phyloP scores from a whole-genome alignment of 768 basidiomycete species.

The Clavulina sp. region DNA sequence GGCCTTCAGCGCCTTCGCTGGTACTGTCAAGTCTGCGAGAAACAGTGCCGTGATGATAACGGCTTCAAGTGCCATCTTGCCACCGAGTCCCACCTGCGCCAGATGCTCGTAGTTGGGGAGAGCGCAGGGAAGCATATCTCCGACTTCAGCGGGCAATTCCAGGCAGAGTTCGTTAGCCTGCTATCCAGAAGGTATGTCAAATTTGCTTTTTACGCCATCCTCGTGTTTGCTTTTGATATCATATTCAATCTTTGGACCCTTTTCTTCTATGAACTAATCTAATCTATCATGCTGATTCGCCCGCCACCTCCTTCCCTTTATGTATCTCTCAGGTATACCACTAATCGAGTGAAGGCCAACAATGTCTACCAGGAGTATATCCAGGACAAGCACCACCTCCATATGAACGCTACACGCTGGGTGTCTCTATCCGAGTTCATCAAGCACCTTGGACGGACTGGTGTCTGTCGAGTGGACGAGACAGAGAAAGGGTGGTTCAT shows the following conservation, averaged over 20 bases:
- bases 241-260: too few species aligned
- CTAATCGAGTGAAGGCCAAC: constrained; percentile 88
- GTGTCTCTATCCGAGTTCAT: constrained; percentile 93
- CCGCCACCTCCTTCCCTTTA: too few species aligned
- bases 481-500: constrained; percentile 98
- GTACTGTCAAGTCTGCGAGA: constrained; percentile 99
- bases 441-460: constrained; percentile 72
- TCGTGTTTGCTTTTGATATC: too few species aligned
- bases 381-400: constrained; percentile 78
- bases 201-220: too few species aligned
- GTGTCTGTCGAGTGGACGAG: constrained; percentile 86
- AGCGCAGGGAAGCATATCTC: constrained; percentile 82
- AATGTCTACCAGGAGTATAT: constrained; percentile 97
- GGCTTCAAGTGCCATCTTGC: constrained; percentile 92
- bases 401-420: constrained; percentile 99
- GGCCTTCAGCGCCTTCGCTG: constrained; percentile 88
- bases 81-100: constrained; percentile 80
- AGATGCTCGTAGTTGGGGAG: constrained; percentile 96
- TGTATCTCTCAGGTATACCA: constrained; percentile 4
- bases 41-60: constrained; percentile 97
- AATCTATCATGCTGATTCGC: too few species aligned
- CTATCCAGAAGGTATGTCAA: constrained; percentile 60
- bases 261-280: too few species aligned
- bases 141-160: constrained; percentile 76
- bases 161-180: constrained; percentile 79